A percentile compares a stretch with the other conserved stretches of the same genome.
Evolutionary conservation across 352 stramenopile species (phyloP).

Genomic region (Thalassiosira exigua): DNA sequence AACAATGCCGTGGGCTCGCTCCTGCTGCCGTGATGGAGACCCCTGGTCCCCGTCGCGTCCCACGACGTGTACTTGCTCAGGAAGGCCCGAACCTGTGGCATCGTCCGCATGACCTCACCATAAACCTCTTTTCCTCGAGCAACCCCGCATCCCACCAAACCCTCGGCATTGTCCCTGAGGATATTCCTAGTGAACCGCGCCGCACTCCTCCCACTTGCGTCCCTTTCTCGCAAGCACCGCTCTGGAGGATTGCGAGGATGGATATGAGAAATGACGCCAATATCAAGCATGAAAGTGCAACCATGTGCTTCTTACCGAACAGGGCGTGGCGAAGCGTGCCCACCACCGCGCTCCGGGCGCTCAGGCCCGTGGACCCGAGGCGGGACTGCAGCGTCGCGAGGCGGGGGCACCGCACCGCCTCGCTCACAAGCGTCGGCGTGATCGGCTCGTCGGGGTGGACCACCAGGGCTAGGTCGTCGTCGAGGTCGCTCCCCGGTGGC

Average conservation of each 20-base stretch:
- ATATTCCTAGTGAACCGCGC: constrained; percentile 57
- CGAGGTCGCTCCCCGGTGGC: constrained; percentile 38
- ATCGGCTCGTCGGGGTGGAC: constrained; percentile 82
- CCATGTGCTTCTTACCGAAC: too few relatives aligned
- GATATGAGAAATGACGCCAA: too few relatives aligned
- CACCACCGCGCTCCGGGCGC: constrained; percentile 60
- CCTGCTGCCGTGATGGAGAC: not conserved
- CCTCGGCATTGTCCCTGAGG: constrained; percentile 67
- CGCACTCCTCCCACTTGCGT: constrained; percentile 62
- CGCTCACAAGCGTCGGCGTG: constrained; percentile 75
- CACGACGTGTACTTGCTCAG: constrained; percentile 62
- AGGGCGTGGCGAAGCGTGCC: constrained; percentile 81
- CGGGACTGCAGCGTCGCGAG: constrained; percentile 71
- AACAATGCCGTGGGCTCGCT: constrained; percentile 23
- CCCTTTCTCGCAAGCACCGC: constrained; percentile 59
- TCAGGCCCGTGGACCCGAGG: constrained; percentile 70
- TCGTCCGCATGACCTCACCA: constrained; percentile 67
- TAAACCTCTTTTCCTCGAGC: constrained; percentile 54
- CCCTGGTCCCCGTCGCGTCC: constrained; percentile 35
- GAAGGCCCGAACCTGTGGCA: constrained; percentile 78
- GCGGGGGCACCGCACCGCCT: constrained; percentile 71
- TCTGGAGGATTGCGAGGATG: too few relatives aligned
- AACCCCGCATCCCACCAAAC: constrained; percentile 72
- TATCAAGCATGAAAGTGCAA: too few relatives aligned
- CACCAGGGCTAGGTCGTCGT: constrained; percentile 76